A percentile compares a stretch with the other conserved stretches of the same genome.
Conservation (phyloP, 1,139 yeast species). For the Candida tunisiensis region DNA sequence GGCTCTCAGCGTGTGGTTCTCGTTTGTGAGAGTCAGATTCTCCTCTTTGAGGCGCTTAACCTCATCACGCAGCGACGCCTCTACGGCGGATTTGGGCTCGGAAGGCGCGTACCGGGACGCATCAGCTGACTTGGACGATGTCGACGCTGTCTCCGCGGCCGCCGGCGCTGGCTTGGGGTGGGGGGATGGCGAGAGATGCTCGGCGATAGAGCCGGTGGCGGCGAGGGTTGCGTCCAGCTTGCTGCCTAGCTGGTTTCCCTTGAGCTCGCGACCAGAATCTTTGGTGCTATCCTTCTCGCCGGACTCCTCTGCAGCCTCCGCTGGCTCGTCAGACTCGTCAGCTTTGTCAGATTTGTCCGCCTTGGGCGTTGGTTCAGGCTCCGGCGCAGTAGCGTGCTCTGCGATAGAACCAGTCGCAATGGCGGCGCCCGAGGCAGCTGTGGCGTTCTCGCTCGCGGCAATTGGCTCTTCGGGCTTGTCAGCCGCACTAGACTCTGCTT, state of each 20-base stretch:
- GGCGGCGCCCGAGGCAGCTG: not conserved
- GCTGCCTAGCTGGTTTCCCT: not conserved
- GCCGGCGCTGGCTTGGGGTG: no score
- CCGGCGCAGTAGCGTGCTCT: not conserved
- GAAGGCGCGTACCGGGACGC: no score
- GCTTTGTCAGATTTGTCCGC: conserved; percentile 3
- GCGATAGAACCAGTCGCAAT: not conserved
- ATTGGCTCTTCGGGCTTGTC: conserved; percentile 1
- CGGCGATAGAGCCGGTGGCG: no score
- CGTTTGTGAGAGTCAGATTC: conserved; percentile 11
- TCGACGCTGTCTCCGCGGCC: no score
- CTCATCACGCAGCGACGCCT: no score
- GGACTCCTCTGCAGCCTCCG: conserved; percentile 1
- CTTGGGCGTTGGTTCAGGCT: conserved; percentile 4
- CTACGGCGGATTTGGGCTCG: no score
- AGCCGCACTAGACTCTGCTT: conserved; percentile 4
- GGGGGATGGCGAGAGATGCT: no score
- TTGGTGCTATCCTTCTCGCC: conserved; percentile 1
- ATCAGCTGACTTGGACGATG: no score
- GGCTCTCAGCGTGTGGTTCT: conserved; percentile 12
- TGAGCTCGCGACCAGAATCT: not conserved
- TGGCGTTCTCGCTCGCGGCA: not conserved
- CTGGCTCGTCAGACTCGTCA: conserved; percentile 1
- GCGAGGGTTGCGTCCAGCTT: no score
- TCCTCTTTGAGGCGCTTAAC: no score